Percentiles rank a stretch among this genome's conserved stretches.
These are phyloP conservation scores for Colletotrichum sojae DNA, from an alignment of 2,329 filamentous ascomycete genomes.

Conservation along the genomic window DNA sequence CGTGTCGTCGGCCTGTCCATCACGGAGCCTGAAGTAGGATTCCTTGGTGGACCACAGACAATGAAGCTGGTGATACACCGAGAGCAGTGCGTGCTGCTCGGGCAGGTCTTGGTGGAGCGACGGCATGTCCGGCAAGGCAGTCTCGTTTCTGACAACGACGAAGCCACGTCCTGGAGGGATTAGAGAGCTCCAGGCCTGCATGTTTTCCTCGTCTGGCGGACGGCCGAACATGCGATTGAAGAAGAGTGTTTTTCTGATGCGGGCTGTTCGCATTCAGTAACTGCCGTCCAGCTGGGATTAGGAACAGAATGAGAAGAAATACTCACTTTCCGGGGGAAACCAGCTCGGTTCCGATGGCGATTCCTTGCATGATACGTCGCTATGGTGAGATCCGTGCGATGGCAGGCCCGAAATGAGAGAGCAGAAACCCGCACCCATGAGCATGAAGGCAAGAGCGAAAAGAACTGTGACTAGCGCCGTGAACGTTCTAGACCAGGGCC, in stretches of 20 bases:
- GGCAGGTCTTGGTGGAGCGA: not conserved
- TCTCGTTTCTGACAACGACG: not conserved
- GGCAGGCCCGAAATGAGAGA: not conserved
- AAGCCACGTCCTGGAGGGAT: not conserved
- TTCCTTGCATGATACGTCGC: not conserved
- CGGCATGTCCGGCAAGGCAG: not conserved
- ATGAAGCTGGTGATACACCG: slow-evolving; percentile 11
- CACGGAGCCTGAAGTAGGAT: not conserved
- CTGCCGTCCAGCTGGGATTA: not conserved
- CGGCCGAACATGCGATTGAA: not conserved
- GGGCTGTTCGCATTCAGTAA: not conserved
- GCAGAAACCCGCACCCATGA: not conserved
- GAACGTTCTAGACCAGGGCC: not conserved
- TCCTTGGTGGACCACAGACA: slow-evolving; percentile 1
- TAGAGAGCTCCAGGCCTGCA: not conserved
- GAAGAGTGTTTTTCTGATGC: not conserved
- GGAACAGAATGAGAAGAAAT: not conserved
- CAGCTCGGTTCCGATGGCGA: not conserved
- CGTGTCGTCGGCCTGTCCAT: not conserved
- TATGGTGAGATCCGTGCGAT: not conserved
- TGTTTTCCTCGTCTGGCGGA: not conserved
- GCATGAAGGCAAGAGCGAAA: not conserved
- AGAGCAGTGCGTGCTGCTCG: not conserved
- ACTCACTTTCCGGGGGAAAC: not conserved
- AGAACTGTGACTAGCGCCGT: not conserved